Base-by-base conservation (phyloP, 495 filamentous ascomycete genomes). In the Geoglossum glabrum region DNA sequence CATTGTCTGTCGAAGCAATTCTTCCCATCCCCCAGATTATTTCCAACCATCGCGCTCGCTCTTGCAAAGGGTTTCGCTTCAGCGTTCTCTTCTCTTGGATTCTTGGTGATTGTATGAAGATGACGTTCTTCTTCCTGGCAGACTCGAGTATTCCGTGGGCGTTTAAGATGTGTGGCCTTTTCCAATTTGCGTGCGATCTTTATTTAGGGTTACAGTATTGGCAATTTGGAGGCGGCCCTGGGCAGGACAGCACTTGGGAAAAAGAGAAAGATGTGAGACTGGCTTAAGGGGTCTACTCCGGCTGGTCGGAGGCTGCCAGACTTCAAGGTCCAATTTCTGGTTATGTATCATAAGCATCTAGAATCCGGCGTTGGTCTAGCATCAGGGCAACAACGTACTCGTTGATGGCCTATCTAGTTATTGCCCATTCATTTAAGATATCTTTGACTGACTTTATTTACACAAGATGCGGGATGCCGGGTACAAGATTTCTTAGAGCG, bases 101-200 rank as follows among this genome's bases (percentile, higher is more conserved):
- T 60, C 68, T 87, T 13, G 92, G 92, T 61, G 92, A 98, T 71
- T 72, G 79, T 34, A 93, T 95, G 84, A 98, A 98, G 75, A 85
- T 95, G 80, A 83, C 83, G 49, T 98, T 86, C 73, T 96, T 97
- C 71, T 89, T 87, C 67, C 80, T 76, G 34, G 82, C 85, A 13
- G 72, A 73, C 28, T 73, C 74, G 13, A 78, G 82, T 55, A 87
- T 98, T 49, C 87, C 90, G 0, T 79, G 79, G 76, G 80, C 87
- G 1, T 98, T 98, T 73, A 93, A 93, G 70, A 61, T 90, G 51
- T 96, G 92, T 64, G 92, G 86, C 59, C 77, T 93, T 36, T 92
- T 97, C 69, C 92, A 98, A 72, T 87, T 86, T 61, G 67, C 74
- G 7, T 93, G 93, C 67, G 92, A 98, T 71, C 64, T 74, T 28